A percentile compares a stretch with the other conserved stretches of the same genome.
Conservation (phyloP, 2,329 filamentous ascomycete species). For the Exophiala spinifera region DNA sequence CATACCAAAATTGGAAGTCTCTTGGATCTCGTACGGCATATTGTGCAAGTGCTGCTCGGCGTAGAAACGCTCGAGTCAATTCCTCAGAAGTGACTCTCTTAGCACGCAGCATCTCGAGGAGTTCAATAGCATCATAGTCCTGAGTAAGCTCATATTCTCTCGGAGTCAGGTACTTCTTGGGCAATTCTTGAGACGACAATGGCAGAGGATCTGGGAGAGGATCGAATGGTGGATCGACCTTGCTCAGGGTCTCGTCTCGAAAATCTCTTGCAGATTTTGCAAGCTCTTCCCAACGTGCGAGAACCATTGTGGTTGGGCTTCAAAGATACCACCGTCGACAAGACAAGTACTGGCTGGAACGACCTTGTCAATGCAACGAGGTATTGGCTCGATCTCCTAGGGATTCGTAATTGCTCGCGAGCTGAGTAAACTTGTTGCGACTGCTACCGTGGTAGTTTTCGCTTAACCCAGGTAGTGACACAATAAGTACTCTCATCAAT, state of each 20-base stretch:
- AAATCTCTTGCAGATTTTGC: constrained; percentile 21
- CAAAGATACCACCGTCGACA: too few relatives aligned
- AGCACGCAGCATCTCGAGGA: constrained; percentile 44
- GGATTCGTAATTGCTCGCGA: too few relatives aligned
- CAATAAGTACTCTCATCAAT: too few relatives aligned
- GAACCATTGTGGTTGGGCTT: constrained; percentile 4
- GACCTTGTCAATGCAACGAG: too few relatives aligned
- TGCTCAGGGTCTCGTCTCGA: constrained; percentile 28
- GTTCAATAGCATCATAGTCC: constrained; percentile 29
- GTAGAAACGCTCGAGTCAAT: constrained; percentile 54
- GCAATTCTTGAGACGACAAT: constrained; percentile 42
- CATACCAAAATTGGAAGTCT: background rate
- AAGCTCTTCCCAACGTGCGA: constrained; percentile 24
- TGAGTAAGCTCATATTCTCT: constrained; percentile 53
- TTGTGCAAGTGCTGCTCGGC: constrained; percentile 51
- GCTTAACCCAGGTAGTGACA: too few relatives aligned
- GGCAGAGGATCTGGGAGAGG: constrained; percentile 21
- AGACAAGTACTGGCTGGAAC: too few relatives aligned
- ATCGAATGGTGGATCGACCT: constrained; percentile 28
- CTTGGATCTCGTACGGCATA: constrained; percentile 12
- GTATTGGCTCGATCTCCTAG: too few relatives aligned
- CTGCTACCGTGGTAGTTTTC: too few relatives aligned
- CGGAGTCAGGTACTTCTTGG: constrained; percentile 45
- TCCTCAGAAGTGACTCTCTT: constrained; percentile 43
- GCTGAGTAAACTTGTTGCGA: too few relatives aligned